Base-by-base conservation (phyloP, 2,329 filamentous ascomycete genomes). In the Fusarium sp. region DNA sequence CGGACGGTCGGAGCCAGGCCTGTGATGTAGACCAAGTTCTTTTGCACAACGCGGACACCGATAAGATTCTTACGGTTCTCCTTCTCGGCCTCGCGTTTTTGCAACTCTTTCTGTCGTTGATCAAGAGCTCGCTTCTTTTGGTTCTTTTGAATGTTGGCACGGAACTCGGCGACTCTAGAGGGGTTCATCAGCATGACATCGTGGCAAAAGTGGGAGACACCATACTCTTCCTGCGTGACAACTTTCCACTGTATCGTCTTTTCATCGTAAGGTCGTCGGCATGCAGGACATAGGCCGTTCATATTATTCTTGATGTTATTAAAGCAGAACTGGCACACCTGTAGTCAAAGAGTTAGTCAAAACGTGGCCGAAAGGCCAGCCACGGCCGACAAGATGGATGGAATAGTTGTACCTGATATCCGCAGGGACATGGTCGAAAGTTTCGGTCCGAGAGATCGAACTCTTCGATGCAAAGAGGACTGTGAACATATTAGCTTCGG, bases 281-380 rank as follows among this genome's bases (percentile, higher is more conserved):
- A 99, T 72, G 97, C 97, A n/a, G 96, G 96, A 80, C 96, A 99
- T 60, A 98, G 87, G 36, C 95, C 95, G 78, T 98, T 98, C 88
- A 97, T 94, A 75, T 98, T 98, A 75, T 92, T 97, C 83, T 97
- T 97, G 80, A 99, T 97, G 80, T 98, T 99, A 83, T 99, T 98
- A 85, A 95, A 99, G 83, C 96, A 99, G 82, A 99, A 99, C 85
- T 99, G 97, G 82, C 96, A 99, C 79, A 99, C 95, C 95, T 98
- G 31, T 0, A 24, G 22, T 43, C 33, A 18, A 42, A 26, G n/a
- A 17, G 72, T 75, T 72, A 75, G 72, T 58, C 50, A 59, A 31
- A 56, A 72, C 64, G 69, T 69, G 71, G 66, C 66, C 67, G 51
- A 18, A 58, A 39, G 45, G 14, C 39, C 66, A 58, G 46, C 51